Base-by-base conservation (phyloP, 768 basidiomycete species). In the Agrocybe praecox region DNA sequence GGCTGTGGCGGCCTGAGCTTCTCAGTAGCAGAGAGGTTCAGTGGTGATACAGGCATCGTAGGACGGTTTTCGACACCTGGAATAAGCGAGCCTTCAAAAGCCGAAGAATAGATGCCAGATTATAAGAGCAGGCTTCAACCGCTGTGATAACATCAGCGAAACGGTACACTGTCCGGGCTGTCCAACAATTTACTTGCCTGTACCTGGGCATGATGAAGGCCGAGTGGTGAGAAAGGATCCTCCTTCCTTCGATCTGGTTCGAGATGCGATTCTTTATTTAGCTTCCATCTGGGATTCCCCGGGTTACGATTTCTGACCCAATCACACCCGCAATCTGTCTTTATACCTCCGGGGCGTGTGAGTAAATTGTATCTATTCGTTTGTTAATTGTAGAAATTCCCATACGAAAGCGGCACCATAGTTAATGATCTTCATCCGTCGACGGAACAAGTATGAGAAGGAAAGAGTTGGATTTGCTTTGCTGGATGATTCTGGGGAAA, bases 1-100 rank as follows among this genome's bases (percentile, higher is more conserved):
- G 65, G 70, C 52, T 72, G 65, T 26, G 73, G 73, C 29, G 72
- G 73, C 36, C 57, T 55, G 47, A 73, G 70, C 57, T 65, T 69
- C 60, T 69, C 68, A 50, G 67, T 67, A 52, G 62, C 66, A 43
- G 53, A 62, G 57, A 61, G 59, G 59, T 60, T 63, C 22, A 62
- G 56, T 52, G 65, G 63, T 53, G 57, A 55, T 44, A 57, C 62
- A 55, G 65, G 57, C 66, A 66, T 66, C 46, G 59, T 50, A 50
- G 47, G 52, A 56, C 52, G 52, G 54, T 44, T 55, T 55, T 62
- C 45, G 60, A 47, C 21, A 40, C 53, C 29, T 40, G 58, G 49
- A 52, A 53, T 44, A 56, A 57, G 60, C 53, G 51, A 57, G 52
- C 59, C 58, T 53, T 54, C 57, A 58, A 59, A 61, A 46, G 43